Evolutionary conservation across 2,329 filamentous ascomycete species (phyloP).

Genomic region (Daldinia eschscholtzii): DNA sequence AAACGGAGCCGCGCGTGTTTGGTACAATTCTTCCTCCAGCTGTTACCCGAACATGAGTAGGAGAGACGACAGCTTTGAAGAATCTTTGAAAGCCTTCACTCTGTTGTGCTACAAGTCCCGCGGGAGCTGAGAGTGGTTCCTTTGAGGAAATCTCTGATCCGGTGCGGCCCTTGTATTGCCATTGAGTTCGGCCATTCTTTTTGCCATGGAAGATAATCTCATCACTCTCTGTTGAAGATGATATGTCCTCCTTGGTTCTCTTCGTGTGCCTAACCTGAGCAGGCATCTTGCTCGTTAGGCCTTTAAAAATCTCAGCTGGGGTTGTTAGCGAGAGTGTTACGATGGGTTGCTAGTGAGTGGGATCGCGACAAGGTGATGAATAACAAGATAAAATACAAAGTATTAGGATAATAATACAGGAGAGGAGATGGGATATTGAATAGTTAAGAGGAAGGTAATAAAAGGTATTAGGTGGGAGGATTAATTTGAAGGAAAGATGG

Average conservation of each 20-base stretch:
- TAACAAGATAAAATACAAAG: background rate
- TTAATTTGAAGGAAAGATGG: background rate
- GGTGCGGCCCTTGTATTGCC: constrained; percentile 62
- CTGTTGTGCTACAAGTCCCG: constrained; percentile 66
- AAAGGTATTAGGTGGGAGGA: background rate
- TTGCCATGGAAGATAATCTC: constrained; percentile 57
- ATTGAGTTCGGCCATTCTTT: constrained; percentile 48
- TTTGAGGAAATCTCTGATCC: constrained; percentile 58
- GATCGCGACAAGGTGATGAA: background rate
- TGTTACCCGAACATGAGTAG: constrained; percentile 75
- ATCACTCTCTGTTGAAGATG: constrained; percentile 54
- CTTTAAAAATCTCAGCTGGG: constrained; percentile 51
- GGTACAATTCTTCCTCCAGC: constrained; percentile 76
- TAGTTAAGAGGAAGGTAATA: background rate
- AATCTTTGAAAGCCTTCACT: constrained; percentile 76
- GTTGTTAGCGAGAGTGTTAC: constrained; percentile 6
- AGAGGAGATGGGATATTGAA: background rate
- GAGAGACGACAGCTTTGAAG: constrained; percentile 76
- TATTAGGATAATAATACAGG: background rate
- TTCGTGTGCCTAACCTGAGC: constrained; percentile 45
- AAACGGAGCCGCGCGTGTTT: constrained; percentile 68
- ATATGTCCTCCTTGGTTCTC: constrained; percentile 53
- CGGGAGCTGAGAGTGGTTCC: constrained; percentile 67
- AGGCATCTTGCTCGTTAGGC: constrained; percentile 39
- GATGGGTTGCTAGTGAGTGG: background rate